Evolutionary conservation across 2,329 filamentous ascomycete species (phyloP).

Genomic region (Cladosporium sp.): DNA sequence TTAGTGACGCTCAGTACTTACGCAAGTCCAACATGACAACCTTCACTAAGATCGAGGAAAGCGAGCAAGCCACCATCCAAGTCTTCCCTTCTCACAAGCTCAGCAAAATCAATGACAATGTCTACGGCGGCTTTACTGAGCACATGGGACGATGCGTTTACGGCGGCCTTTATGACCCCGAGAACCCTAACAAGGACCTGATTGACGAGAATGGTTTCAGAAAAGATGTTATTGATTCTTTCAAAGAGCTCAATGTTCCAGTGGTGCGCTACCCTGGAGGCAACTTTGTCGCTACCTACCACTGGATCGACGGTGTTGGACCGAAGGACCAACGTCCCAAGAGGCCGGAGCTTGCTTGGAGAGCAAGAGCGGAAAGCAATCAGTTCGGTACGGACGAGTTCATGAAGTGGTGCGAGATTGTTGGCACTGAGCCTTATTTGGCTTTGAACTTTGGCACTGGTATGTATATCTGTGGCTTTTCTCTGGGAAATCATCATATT

Average conservation of each 20-base stretch:
- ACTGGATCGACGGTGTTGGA: conserved; percentile 77
- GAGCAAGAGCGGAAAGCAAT: conserved; percentile 64
- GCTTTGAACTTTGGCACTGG: conserved; percentile 78
- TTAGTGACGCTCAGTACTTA: not conserved
- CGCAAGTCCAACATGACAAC: conserved; percentile 54
- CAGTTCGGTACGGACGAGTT: conserved; percentile 83
- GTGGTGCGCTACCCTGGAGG: conserved; percentile 77
- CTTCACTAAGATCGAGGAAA: conserved; percentile 61
- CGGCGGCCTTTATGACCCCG: conserved; percentile 76
- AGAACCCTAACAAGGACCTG: conserved; percentile 52
- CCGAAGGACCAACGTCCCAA: conserved; percentile 61
- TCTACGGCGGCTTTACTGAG: conserved; percentile 82
- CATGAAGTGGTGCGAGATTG: conserved; percentile 68
- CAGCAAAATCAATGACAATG: conserved; percentile 70
- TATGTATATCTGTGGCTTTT: not conserved
- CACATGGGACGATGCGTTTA: conserved; percentile 90
- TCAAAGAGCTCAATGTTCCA: conserved; percentile 68
- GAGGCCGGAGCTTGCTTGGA: conserved; percentile 70
- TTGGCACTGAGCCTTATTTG: conserved; percentile 72
- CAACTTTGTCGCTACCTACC: conserved; percentile 79
- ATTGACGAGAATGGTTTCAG: conserved; percentile 70
- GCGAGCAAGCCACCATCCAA: conserved; percentile 57
- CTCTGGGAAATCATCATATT: not conserved
- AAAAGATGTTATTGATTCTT: conserved; percentile 67
- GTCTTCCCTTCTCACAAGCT: conserved; percentile 60